Percentiles rank a stretch among this genome's conserved stretches.
These are phyloP conservation scores for Hirschfeldia incana DNA, from an alignment of 345 rosid genomes.

Conservation along the genomic window DNA sequence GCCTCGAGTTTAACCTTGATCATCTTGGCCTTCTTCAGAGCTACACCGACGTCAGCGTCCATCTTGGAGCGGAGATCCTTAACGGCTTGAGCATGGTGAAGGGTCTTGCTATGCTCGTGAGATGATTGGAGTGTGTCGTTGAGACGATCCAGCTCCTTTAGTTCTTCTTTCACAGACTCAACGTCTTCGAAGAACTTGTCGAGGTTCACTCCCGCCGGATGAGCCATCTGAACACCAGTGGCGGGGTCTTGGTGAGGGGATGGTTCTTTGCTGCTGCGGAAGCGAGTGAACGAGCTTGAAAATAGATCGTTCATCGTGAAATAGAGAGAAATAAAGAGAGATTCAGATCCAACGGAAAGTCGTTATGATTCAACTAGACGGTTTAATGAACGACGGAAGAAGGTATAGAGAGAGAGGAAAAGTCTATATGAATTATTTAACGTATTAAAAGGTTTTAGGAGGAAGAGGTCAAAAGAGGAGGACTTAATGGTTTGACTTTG, in stretches of 20 bases:
- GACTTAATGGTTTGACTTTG: slow-evolving; percentile 19
- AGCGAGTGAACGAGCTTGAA: slow-evolving; percentile 71
- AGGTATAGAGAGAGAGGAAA: background rate
- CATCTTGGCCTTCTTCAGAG: slow-evolving; percentile 80
- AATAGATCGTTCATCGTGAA: slow-evolving; percentile 71
- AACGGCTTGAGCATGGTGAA: slow-evolving; percentile 74
- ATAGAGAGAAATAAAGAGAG: slow-evolving; percentile 1
- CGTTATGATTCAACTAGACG: slow-evolving; percentile 28
- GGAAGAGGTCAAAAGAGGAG: slow-evolving; percentile 30
- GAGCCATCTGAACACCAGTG: slow-evolving; percentile 35
- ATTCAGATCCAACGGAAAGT: slow-evolving; percentile 21
- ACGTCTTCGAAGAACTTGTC: slow-evolving; percentile 86
- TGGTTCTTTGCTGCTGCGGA: slow-evolving; percentile 45
- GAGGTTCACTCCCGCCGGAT: slow-evolving; percentile 62
- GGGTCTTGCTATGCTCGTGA: slow-evolving; percentile 91
- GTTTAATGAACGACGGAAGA: slow-evolving; percentile 12
- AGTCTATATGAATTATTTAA: slow-evolving; percentile 5
- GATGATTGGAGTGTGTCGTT: slow-evolving; percentile 56
- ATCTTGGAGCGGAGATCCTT: slow-evolving; percentile 71
- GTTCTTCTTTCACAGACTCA: slow-evolving; percentile 76
- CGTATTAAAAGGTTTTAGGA: background rate
- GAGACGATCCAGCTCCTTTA: slow-evolving; percentile 71
- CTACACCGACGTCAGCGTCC: slow-evolving; percentile 81
- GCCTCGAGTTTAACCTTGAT: slow-evolving; percentile 81
- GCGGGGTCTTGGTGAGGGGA: slow-evolving; percentile 39